Base-by-base conservation (phyloP, 2,329 filamentous ascomycete genomes). In the Aureobasidium melanogenum region DNA sequence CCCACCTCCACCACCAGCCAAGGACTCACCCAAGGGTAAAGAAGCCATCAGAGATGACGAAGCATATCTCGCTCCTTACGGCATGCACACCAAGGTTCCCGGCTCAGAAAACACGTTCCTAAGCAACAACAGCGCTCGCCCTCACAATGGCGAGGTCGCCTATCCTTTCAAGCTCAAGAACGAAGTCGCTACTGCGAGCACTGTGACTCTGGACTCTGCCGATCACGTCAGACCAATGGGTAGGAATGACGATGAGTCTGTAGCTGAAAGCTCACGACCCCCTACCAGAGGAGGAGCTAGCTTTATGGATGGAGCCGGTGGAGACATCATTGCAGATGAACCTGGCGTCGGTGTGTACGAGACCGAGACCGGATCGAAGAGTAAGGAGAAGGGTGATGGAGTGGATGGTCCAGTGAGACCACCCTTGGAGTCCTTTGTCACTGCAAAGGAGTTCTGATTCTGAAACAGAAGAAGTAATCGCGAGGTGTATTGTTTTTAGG, bases 141-240 rank as follows among this genome's bases (percentile, higher is more conserved):
- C 88, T 0, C 85, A 84, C 48, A 78, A 88, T 6, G 84, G 83
- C 22, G 86, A 87, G 0, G 82, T 91, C 28, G 87, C 88, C 0
- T 81, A 89, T 66, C 88, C 88, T 0, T 92, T 92, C 69, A 88
- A 83, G 61, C 71, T 92, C 15, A 81, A 81, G 82, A 69, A 70
- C 65, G 3, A 66, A 64, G 44, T 82, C 1, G 81, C 84, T 4
- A 88, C 84, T 19, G 86, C 86, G 0, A 90, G 87, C 73, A 89
- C 88, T 81, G 74, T 87, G 57, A 90, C 88, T 0, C 73, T 91
- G 22, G 72, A 73, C 30, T 78, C 75, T 63, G 62, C 69, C 14
- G 61, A 59, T 9, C 67, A 59, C 15, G 60, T 64, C 5, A 56
- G 61, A 14, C 54, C 62, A 12, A 61, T 54, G 59, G 51, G 57